A percentile compares a stretch with the other conserved stretches of the same genome.
These are phyloP conservation scores for Phoma sp. DNA, from an alignment of 2,329 filamentous ascomycete species.

Conservation along the genomic window DNA sequence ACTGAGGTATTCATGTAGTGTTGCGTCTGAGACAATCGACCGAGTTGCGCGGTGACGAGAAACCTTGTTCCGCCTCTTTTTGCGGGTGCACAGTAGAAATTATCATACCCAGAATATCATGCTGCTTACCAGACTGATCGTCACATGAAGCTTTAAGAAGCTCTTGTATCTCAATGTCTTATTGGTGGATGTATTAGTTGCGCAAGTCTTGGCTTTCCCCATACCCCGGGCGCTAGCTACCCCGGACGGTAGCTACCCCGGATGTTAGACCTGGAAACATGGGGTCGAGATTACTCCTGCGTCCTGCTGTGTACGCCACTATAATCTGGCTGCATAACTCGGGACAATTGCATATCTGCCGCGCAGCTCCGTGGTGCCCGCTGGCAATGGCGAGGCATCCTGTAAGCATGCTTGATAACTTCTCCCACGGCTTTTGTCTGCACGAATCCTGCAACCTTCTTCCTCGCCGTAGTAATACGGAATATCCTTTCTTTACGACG, in stretches of 20 bases:
- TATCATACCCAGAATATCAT: no score
- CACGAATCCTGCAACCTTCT: neutral
- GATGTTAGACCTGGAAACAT: neutral
- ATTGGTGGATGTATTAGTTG: slow-evolving; percentile 13
- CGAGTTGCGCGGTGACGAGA: no score
- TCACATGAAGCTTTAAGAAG: no score
- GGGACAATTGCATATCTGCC: neutral
- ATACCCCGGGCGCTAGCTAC: slow-evolving; percentile 5
- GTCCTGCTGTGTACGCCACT: neutral
- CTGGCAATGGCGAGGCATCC: neutral
- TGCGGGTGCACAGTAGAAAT: no score
- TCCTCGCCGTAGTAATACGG: neutral
- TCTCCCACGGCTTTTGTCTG: neutral
- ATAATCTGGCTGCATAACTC: neutral
- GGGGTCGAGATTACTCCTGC: neutral
- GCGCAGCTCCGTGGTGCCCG: neutral
- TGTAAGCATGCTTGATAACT: neutral
- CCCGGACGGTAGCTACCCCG: slow-evolving; percentile 4
- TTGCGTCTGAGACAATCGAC: no score
- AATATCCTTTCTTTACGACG: neutral
- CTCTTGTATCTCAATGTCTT: no score
- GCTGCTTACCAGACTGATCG: no score
- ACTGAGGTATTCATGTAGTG: no score
- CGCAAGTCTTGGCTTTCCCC: slow-evolving; percentile 10
- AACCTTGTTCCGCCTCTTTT: no score